Base-by-base conservation (phyloP, 768 basidiomycete species). In the Kwoniella europaea region DNA sequence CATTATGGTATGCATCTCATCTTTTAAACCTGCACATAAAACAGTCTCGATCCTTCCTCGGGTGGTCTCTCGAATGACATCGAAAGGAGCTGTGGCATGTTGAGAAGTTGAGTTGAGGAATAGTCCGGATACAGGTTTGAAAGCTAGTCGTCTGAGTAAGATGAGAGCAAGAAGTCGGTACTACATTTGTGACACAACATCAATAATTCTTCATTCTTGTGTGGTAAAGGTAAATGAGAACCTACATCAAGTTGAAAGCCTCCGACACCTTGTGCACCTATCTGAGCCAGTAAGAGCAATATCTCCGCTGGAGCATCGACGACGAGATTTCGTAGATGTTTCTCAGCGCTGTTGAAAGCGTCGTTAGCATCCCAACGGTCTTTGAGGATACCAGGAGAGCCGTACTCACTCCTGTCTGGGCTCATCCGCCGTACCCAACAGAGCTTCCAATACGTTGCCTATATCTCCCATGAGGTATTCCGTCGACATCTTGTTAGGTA, bases 1-100 rank as follows among this genome's bases (percentile, higher is more conserved):
- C 73, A 81, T 79, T 44, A 74, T 60, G 9, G 75, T 63, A 61
- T 79, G 68, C 76, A 79, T 69, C 72, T 81, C 79, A 61, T 79
- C 79, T 18, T 71, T 74, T 27, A 81, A 43, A 24, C 79, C 79
- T 4, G 77, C 74, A 60, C 78, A 79, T 10, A 81, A 22, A 4
- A 77, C 77, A n/a, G 58, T 71, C 68, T 81, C 79, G n/a, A 81
- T 78, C 46, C 78, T 22, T 2, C 65, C 67, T 59, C 76, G 53
- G 10, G 72, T 76, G 9, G 66, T 50, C 43, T 81, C 79, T 27
- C 71, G 52, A 15, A 81, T 60, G 12, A 74, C 67, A 46, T 81
- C 79, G 66, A 81, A 81, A 5, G 79, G 79, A 3, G 74, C 74
- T 2, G 76, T 68, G 5, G 76, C 65, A 20, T 70, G 58, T 24